phyloP scores from a whole-genome alignment of 768 basidiomycete species.

The Dacryopinax primogenitus region DNA sequence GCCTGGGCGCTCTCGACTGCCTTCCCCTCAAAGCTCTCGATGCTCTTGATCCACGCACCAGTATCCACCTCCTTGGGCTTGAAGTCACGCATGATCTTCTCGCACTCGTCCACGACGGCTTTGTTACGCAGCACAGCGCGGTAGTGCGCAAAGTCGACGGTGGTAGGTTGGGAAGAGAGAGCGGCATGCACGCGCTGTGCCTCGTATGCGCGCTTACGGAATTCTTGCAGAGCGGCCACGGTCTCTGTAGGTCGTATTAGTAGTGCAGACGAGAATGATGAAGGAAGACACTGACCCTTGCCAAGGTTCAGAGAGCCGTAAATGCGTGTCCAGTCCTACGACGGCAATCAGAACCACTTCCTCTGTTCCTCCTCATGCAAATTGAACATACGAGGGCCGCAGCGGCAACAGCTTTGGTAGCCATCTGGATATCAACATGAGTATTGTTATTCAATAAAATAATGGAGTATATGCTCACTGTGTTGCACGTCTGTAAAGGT shows the following conservation, averaged over 20 bases:
- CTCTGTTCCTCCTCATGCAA: not conserved
- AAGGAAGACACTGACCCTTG: slow-evolving; percentile 46
- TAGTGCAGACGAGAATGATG: not conserved
- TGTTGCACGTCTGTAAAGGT: slow-evolving; percentile 1
- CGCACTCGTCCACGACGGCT: slow-evolving; percentile 79
- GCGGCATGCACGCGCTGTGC: slow-evolving; percentile 61
- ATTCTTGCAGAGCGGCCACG: slow-evolving; percentile 75
- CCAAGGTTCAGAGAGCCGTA: slow-evolving; percentile 73
- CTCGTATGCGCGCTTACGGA: slow-evolving; percentile 89
- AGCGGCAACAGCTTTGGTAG: slow-evolving; percentile 8
- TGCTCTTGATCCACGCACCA: slow-evolving; percentile 75
- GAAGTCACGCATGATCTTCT: slow-evolving; percentile 77
- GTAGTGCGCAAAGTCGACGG: slow-evolving; percentile 85
- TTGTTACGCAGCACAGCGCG: slow-evolving; percentile 85
- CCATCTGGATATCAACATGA: slow-evolving; percentile 6
- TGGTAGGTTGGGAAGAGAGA: slow-evolving; percentile 57
- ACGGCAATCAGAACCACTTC: not conserved
- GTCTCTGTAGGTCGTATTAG: slow-evolving; percentile 48
- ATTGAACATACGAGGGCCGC: not conserved
- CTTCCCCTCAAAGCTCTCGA: slow-evolving; percentile 91
- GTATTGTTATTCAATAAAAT: not conserved
- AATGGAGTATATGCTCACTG: not conserved
- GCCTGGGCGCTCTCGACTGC: slow-evolving; percentile 85
- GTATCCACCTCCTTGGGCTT: slow-evolving; percentile 94
- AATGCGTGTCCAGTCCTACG: slow-evolving; percentile 35